Evolutionary conservation across 805 yeast genomes (phyloP).

Genomic region (Metschnikowia drakensbergensis): DNA sequence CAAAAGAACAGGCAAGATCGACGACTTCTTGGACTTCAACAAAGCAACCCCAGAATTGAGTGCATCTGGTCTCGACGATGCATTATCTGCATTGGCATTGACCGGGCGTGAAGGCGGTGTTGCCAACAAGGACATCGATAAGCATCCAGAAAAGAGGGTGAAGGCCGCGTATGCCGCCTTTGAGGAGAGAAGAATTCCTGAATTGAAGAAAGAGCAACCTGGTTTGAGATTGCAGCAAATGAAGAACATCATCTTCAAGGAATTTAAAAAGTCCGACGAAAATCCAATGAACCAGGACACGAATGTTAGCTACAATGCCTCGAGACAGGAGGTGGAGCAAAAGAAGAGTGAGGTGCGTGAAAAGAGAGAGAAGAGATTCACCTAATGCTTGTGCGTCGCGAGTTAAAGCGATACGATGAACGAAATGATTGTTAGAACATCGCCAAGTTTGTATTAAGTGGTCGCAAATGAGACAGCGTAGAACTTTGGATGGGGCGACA

Average conservation of each 20-base stretch:
- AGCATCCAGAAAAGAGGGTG: constrained; percentile 86
- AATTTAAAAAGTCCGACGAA: constrained; percentile 74
- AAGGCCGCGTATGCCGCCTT: constrained; percentile 74
- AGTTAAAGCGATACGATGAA: background rate
- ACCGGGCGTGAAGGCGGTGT: constrained; percentile 57
- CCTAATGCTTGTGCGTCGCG: background rate
- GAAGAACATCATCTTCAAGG: constrained; percentile 70
- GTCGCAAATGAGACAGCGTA: too few relatives aligned
- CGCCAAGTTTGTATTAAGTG: too few relatives aligned
- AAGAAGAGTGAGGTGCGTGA: constrained; percentile 48
- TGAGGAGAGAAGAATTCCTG: constrained; percentile 70
- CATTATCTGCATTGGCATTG: constrained; percentile 71
- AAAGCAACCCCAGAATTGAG: constrained; percentile 48
- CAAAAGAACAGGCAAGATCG: constrained; percentile 57
- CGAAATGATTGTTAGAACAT: too few relatives aligned
- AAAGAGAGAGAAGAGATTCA: constrained; percentile 43
- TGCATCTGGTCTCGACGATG: constrained; percentile 75
- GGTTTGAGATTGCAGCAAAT: constrained; percentile 78
- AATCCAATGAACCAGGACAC: constrained; percentile 83
- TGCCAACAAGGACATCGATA: constrained; percentile 60
- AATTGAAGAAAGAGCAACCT: constrained; percentile 68
- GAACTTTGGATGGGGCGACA: too few relatives aligned
- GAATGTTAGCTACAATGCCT: constrained; percentile 59
- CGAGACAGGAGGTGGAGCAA: constrained; percentile 44
- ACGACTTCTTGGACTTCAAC: constrained; percentile 59